phyloP scores from a whole-genome alignment of 1,284 basidiomycete genomes.

The Ceratobasidium sp. region DNA sequence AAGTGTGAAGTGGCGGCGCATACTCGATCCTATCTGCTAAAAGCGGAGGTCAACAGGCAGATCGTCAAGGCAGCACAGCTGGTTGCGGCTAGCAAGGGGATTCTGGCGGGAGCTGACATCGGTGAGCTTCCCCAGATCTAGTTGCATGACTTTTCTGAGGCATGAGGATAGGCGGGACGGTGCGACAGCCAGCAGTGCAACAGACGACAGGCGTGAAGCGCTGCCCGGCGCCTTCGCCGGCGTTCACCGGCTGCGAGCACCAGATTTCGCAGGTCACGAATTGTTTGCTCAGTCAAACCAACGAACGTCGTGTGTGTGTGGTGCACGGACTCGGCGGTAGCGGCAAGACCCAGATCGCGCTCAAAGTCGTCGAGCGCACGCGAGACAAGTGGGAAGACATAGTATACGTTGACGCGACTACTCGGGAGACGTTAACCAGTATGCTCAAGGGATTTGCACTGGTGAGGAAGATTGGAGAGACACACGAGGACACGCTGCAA shows the following conservation, averaged over 20 bases:
- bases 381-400: conserved; percentile 3
- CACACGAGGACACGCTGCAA: not conserved
- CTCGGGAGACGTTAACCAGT: not conserved
- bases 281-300: not conserved
- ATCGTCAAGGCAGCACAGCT: not conserved
- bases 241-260: not conserved
- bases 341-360: conserved; percentile 17
- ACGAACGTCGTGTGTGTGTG: not conserved
- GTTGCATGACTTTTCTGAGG: not conserved
- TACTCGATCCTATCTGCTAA: conserved; percentile 7
- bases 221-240: not conserved
- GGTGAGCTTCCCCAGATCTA: not conserved
- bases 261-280: not conserved
- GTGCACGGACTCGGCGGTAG: no score
- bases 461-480: not conserved
- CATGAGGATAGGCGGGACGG: no score
- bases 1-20: not conserved
- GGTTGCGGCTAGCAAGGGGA: not conserved
- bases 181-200: not conserved
- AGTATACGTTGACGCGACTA: conserved; percentile 7
- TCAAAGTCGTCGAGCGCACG: not conserved
- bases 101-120: not conserved
- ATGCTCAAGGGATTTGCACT: conserved; percentile 6
- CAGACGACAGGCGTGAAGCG: not conserved
- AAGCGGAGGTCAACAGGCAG: not conserved